Base-by-base conservation (phyloP, 306 rosid genomes). In the Rubus parviflorus region DNA sequence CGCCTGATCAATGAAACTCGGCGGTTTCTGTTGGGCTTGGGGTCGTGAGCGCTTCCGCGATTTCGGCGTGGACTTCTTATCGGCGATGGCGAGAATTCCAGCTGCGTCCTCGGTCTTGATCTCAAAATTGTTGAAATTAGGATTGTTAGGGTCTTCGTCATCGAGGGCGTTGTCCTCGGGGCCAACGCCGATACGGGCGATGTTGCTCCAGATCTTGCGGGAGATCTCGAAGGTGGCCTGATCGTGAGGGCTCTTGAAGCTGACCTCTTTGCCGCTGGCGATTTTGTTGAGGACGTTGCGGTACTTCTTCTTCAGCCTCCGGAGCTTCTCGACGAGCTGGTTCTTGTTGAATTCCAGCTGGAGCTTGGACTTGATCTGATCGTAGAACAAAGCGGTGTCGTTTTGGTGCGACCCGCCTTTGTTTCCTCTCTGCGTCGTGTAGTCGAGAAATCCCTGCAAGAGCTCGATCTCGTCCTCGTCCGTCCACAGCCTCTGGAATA, bases 271-370 rank as follows among this genome's bases (percentile, higher is more conserved):
- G 35, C 88, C 88, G 17, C 79, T 64, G 47, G 79, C 85, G 78
- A 87, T 81, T 81, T 83, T 92, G 45, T 74, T 81, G 52, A 86
- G 41, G 41, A 82, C 74, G 49, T 77, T 79, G 41, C 89, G 87
- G 86, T 91, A 90, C 80, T 96, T 96, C 77, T 89, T 91, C 86
- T 96, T 96, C 69, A 96, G 77, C 85, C 94, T 81, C 37, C 92
- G 83, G 23, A 88, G 92, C 89, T 88, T 88, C 79, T 88, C 92
- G 15, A 86, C 87, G 56, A 88, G 88, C 86, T 88, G 92, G 68
- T 80, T 88, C 83, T 88, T 85, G 80, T 88, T 88, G 79, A 88
- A 86, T 30, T 74, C 89, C 58, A 83, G 70, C 81, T 84, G 88
- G 1, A 88, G 75, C 68, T 88, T 88, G 6, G 89, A 84, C 86